Evolutionary conservation across 495 filamentous ascomycete genomes (phyloP).

Genomic region (Penicillium psychrofluorescens): DNA sequence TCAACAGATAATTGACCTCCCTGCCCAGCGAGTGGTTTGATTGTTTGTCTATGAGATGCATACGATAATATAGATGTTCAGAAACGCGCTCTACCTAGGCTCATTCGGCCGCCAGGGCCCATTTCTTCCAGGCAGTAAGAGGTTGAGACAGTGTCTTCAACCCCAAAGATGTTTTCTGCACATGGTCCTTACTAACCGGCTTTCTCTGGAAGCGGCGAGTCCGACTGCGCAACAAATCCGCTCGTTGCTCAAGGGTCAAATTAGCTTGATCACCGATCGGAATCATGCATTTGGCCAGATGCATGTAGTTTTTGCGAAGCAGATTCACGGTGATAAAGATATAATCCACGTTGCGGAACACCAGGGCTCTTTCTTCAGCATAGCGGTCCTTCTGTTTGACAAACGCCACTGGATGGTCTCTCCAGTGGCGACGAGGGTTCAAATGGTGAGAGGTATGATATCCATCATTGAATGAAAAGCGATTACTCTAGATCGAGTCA

Average conservation of each 20-base stretch:
- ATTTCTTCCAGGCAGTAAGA: no score
- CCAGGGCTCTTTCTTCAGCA: slow-evolving; percentile 50
- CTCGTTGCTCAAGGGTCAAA: slow-evolving; percentile 52
- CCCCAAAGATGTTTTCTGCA: no score
- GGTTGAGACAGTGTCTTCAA: no score
- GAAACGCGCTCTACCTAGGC: no score
- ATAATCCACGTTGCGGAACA: slow-evolving; percentile 68
- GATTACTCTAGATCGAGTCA: slow-evolving; percentile 46
- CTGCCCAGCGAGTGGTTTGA: no score
- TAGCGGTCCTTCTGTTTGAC: slow-evolving; percentile 57
- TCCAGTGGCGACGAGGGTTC: slow-evolving; percentile 67
- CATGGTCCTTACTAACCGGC: no score
- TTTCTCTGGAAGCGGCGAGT: slow-evolving; percentile 49
- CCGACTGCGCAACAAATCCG: slow-evolving; percentile 54
- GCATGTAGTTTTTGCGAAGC: slow-evolving; percentile 53
- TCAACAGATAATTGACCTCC: no score
- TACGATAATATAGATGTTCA: no score
- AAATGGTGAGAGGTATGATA: slow-evolving; percentile 75
- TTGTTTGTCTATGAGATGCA: no score
- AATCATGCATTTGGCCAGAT: slow-evolving; percentile 57
- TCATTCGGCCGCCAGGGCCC: no score
- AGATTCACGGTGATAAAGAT: slow-evolving; percentile 57
- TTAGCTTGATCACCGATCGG: slow-evolving; percentile 61
- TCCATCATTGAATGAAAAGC: slow-evolving; percentile 70
- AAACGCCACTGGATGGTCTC: slow-evolving; percentile 62